Percentiles rank a stretch among this genome's conserved stretches.
These are phyloP conservation scores for Schwanniomyces polymorphus DNA, from an alignment of 805 yeast genomes.

Conservation along the genomic window DNA sequence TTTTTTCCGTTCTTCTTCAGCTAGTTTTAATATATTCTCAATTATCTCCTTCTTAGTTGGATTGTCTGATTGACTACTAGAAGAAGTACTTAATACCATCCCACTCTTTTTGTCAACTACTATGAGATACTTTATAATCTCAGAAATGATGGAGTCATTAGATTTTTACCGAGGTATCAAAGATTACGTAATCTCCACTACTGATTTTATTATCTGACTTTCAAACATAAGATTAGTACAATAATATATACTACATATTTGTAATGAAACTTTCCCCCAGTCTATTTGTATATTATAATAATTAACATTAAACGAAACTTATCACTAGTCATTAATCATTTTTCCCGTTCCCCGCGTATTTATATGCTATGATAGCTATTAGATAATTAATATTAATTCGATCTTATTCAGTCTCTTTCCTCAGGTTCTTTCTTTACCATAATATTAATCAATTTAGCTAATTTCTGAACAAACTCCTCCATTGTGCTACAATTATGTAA, in stretches of 20 bases:
- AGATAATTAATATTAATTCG: too few species aligned
- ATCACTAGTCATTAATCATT: too few species aligned
- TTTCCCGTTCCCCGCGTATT: too few species aligned
- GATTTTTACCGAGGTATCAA: slow-evolving; percentile 1
- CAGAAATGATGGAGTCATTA: background rate
- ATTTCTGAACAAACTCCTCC: background rate
- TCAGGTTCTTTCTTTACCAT: background rate
- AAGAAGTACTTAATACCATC: slow-evolving; percentile 4
- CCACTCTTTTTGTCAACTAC: background rate
- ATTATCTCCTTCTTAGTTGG: slow-evolving; percentile 21
- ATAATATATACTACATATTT: background rate
- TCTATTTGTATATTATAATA: too few species aligned
- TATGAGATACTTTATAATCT: background rate
- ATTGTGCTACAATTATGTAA: background rate
- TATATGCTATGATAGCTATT: too few species aligned
- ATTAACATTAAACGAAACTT: too few species aligned
- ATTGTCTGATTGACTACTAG: background rate
- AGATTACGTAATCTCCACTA: background rate
- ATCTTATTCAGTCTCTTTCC: too few species aligned
- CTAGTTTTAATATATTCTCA: slow-evolving; percentile 26
- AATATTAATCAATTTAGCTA: background rate
- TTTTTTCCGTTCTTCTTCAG: slow-evolving; percentile 34
- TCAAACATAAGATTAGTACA: background rate
- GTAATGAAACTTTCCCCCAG: background rate
- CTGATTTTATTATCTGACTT: too few species aligned